phyloP scores from a whole-genome alignment of 345 rosid species.

The Brassica napus region DNA sequence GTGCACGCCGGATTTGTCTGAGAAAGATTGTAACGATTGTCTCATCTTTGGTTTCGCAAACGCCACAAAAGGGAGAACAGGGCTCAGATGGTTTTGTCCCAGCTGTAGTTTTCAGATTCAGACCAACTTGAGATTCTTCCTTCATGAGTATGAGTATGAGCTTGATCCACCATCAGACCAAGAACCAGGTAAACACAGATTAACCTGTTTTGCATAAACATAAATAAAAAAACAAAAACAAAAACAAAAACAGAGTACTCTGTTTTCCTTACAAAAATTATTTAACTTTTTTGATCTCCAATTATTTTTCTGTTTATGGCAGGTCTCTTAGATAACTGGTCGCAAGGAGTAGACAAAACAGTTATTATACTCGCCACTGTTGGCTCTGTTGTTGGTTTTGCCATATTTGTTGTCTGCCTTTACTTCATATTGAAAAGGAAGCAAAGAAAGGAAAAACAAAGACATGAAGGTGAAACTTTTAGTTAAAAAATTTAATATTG shows the following conservation, averaged over 20 bases:
- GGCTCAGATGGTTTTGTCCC: conserved; percentile 11
- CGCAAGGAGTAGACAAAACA: not conserved
- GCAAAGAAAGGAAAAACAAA: conserved; percentile 14
- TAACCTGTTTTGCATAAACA: not conserved
- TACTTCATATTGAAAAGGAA: conserved; percentile 22
- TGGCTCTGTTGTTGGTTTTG: conserved; percentile 12
- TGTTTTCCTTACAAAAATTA: not conserved
- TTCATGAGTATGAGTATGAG: not conserved
- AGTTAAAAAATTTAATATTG: not conserved
- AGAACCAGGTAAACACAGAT: conserved; percentile 8
- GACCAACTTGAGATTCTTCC: not conserved
- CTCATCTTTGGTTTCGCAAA: not conserved
- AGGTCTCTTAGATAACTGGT: not conserved
- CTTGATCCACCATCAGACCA: not conserved
- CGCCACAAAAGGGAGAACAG: not conserved
- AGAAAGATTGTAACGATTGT: conserved; percentile 2
- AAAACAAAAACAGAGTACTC: not conserved
- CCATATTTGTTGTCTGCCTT: conserved; percentile 1
- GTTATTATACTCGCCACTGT: not conserved
- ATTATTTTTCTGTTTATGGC: not conserved
- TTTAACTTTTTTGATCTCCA: not conserved
- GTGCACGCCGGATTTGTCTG: conserved; percentile 9
- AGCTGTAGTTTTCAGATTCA: conserved; percentile 12
- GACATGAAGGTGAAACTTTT: conserved; percentile 6
- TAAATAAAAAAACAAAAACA: not conserved